Evolutionary conservation across 2,329 filamentous ascomycete genomes (phyloP), one percentile per base, ranked within the genome.

Genomic region (Monosporascus sp.): DNA sequence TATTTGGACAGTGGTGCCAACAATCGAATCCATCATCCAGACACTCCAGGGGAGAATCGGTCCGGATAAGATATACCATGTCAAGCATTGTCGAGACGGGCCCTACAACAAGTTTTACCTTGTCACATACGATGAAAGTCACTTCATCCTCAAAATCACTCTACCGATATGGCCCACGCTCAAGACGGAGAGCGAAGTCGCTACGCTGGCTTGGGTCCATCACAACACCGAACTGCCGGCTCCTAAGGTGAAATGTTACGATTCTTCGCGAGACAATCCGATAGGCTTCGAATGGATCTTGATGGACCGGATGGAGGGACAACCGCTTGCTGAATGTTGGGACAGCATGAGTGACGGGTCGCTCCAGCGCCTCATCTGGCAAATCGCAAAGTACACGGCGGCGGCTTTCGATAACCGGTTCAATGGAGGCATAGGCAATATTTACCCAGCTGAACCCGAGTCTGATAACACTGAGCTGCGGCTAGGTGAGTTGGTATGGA

Each of bases 71-170:
- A 34, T 56, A 5, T 65, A 60, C 49, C 5, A 36, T 1, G 59
- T 65, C 22, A 39, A 48, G n/a, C 52, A 57, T n/a, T 39, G 57
- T 3, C 59, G 59, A 47, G 44, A 62, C n/a, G 63, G 65, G 6
- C 5, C 27, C 6, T 58, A 53, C 6, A 64, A 52, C 55, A 63
- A 58, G 51, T 51, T 66, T 6, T 68, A 65, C 47, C 48, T 48
- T 2, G 58, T 68, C 20, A 46, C 44, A 3, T 59, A 57, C 34
- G 54, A 51, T 3, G 31, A 51, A 20, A 50, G 54, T 7, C 42
- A 42, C 70, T 77, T 62, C 74, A 49, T 65, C 25, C 56, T 67
- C 55, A 62, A 65, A 14, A 41, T 67, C 6, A 58, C 51, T 44
- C 54, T 65, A 6, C 67, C 63, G 9, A 57, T 64, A 36, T 62